Percentiles rank a stretch among this genome's conserved stretches.
phyloP scores from a whole-genome alignment of 2,329 filamentous ascomycete genomes.

The Raffaelea deltoideospora region DNA sequence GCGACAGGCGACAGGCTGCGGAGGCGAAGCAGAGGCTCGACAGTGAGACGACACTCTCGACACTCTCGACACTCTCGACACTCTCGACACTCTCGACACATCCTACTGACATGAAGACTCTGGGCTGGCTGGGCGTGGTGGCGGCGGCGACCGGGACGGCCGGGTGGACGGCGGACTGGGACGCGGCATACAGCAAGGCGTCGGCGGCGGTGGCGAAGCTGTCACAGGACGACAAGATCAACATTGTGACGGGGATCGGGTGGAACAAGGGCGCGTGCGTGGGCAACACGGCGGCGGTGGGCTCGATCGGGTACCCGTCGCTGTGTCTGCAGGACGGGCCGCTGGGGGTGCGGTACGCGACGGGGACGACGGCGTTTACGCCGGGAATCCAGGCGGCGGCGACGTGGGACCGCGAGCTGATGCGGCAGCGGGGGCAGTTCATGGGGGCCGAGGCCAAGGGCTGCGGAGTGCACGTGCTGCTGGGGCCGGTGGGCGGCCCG shows the following conservation, averaged over 20 bases:
- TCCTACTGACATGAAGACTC: too few relatives aligned
- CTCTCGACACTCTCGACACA: too few relatives aligned
- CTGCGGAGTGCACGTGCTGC: constrained; percentile 15
- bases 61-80: too few relatives aligned
- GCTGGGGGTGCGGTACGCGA: constrained; percentile 56
- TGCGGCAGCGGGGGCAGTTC: constrained; percentile 53
- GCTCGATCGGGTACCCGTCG: constrained; percentile 48
- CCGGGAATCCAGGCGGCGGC: constrained; percentile 65
- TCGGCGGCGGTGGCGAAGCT: constrained; percentile 51
- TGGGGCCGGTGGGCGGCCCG: constrained; percentile 34
- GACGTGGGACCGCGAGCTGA: constrained; percentile 65
- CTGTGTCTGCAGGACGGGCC: constrained; percentile 73
- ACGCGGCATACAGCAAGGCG: constrained; percentile 54
- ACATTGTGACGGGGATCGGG: constrained; percentile 61
- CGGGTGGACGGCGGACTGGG: constrained; percentile 33
- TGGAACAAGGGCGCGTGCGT: constrained; percentile 57
- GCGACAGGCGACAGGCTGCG: too few relatives aligned
- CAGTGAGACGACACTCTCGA: too few relatives aligned
- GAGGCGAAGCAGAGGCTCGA: too few relatives aligned
- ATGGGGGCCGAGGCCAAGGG: constrained; percentile 54
- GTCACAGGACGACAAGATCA: constrained; percentile 62
- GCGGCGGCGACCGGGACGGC: constrained; percentile 4
- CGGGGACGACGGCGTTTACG: constrained; percentile 61
- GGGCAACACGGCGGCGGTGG: constrained; percentile 42
- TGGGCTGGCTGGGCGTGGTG: constrained; percentile 11